A percentile compares a stretch with the other conserved stretches of the same genome.
Evolutionary conservation across 345 rosid genomes (phyloP).

Genomic region (Eucalyptus globulus): DNA sequence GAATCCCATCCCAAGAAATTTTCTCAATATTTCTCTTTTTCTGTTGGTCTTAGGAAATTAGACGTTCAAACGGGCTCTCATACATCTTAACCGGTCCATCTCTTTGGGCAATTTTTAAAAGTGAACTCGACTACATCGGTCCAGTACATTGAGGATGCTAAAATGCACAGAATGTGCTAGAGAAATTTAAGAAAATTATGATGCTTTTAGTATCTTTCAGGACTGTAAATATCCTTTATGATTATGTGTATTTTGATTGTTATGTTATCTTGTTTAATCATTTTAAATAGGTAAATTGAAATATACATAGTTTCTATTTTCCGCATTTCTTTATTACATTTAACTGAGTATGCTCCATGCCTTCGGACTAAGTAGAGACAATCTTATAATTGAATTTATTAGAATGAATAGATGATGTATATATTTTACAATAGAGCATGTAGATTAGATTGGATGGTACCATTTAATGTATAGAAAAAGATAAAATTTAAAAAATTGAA

Average conservation of each 20-base stretch:
- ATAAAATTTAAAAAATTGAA: not conserved
- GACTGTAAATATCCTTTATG: rapidly evolving
- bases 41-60: rapidly evolving
- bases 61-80: not conserved
- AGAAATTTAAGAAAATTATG: no score
- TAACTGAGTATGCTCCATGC: rapidly evolving
- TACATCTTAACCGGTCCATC: not conserved
- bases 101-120: rapidly evolving
- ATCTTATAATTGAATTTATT: rapidly evolving
- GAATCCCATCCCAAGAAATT: not conserved
- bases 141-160: no score
- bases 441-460: not conserved
- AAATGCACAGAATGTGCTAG: rapidly evolving
- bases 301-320: rapidly evolving
- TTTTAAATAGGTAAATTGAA: no score
- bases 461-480: not conserved
- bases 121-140: not conserved
- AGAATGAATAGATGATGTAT: not conserved
- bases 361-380: no score
- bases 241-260: no score
- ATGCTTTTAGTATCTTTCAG: rapidly evolving
- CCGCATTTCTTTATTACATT: no score
- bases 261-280: no score
- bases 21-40: not conserved
- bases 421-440: not conserved